phyloP scores from a whole-genome alignment of 805 yeast genomes.

The Saturnispora diversa region DNA sequence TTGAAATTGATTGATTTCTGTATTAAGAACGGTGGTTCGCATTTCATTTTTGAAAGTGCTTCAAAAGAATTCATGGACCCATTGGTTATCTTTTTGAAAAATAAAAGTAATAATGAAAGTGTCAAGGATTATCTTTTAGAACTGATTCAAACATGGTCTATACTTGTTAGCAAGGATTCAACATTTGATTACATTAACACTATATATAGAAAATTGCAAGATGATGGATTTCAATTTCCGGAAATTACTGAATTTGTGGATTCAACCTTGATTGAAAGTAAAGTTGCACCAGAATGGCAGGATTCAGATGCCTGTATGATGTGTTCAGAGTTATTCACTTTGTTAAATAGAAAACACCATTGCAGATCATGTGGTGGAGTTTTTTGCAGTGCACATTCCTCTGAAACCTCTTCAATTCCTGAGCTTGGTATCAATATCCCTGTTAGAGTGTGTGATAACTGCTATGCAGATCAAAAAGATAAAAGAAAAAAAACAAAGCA shows the following conservation, averaged over 20 bases:
- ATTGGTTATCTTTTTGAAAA: conserved; percentile 39
- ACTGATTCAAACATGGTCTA: conserved; percentile 69
- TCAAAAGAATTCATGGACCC: conserved; percentile 83
- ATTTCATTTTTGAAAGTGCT: conserved; percentile 70
- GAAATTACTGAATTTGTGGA: conserved; percentile 32
- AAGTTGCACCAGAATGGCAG: conserved; percentile 96
- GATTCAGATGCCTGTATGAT: conserved; percentile 95
- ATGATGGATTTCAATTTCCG: conserved; percentile 66
- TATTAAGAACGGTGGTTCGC: conserved; percentile 87
- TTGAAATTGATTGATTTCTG: conserved; percentile 77
- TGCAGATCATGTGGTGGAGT: conserved; percentile 97
- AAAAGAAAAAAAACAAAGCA: conserved; percentile 20
- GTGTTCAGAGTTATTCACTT: conserved; percentile 70
- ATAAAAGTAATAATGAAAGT: conserved; percentile 32
- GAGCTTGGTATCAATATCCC: conserved; percentile 80
- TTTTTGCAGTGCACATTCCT: conserved; percentile 79
- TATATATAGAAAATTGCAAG: conserved; percentile 49
- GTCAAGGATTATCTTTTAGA: conserved; percentile 56
- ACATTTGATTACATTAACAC: conserved; percentile 58
- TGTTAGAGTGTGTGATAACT: conserved; percentile 90
- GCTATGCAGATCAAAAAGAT: conserved; percentile 55
- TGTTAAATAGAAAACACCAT: conserved; percentile 88
- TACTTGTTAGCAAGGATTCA: conserved; percentile 59
- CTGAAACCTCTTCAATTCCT: conserved; percentile 61
- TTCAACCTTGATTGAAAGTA: conserved; percentile 64